Base-by-base conservation (phyloP, 441 rosid species). In the Syzygium syzygioides region DNA sequence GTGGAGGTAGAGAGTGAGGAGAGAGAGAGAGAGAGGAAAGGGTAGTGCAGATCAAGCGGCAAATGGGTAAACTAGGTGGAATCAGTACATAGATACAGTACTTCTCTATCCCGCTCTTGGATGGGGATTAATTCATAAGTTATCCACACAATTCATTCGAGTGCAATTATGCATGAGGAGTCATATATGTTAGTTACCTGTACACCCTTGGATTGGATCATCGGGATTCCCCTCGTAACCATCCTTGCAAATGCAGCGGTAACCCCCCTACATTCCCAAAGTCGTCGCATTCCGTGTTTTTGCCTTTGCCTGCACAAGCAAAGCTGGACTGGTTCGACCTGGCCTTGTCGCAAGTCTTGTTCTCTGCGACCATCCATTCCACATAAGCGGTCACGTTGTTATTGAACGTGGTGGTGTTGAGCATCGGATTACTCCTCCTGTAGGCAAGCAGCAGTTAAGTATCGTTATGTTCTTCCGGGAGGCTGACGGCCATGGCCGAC, bases 261-360 rank as follows among this genome's bases (percentile, higher is more conserved):
- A 60, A 28, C 68, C 34, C 68, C n/a, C 0, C 0, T 62, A 1
- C 64, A 59, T 26, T 12, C 30, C 64, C 64, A 14, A 12, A 26
- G 2, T 0, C 1, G 3, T 0, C 1, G 26, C 30, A 59, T 4
- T 26, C 0, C 64, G 64, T 1, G 30, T 23, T 23, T 0, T 23
- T 23, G 10, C 28, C 14, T 18, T 56, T 7, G 11, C 7, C 2
- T 1, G 26, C 59, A 23, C 26, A 56, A 26, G 59, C 59, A 20
- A 7, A 56, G 26, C 26, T 56, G 26, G 26, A 2, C 12, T 0
- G 0, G 9, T 28, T 1, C 2, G 0, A 0, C 32, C 0, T 6
- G 9, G 68, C 68, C 34, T 0, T 0, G 0, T 0, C 1, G 19
- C 68, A 62, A 0, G 0, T 14, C 4, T 0, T 9, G 34, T 14